Conservation (phyloP, 2,329 filamentous ascomycete genomes). For the Colletotrichum lentis region DNA sequence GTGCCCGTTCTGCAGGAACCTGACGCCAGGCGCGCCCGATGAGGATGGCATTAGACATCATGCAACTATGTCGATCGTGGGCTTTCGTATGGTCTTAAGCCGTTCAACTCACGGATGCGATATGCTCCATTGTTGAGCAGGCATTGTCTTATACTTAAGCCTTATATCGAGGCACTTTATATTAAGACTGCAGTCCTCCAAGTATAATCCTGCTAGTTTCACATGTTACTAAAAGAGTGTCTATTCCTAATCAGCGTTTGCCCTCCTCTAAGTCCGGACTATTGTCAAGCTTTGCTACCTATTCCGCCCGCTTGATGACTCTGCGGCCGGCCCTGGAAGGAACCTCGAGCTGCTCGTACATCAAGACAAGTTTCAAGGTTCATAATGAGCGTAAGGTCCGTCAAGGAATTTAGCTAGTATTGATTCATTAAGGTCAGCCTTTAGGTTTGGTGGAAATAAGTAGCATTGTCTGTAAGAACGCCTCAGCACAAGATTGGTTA, state of each 20-base stretch:
- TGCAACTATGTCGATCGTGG: background rate
- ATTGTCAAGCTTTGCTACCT: conserved; percentile 10
- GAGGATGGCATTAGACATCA: background rate
- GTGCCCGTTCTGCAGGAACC: background rate
- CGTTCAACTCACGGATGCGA: background rate
- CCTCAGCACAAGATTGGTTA: background rate
- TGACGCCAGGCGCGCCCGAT: background rate
- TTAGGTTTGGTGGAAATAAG: background rate
- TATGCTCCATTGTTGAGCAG: background rate
- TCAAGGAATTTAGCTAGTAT: too few species aligned
- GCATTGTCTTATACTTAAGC: background rate
- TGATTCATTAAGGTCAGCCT: background rate
- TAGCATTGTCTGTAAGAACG: rapidly evolving
- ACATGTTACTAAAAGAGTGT: background rate
- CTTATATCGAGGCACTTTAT: background rate
- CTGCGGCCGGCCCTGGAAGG: background rate
- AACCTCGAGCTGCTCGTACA: background rate
- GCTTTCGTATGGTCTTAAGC: background rate
- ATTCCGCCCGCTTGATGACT: conserved; percentile 3
- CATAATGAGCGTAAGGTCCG: too few species aligned
- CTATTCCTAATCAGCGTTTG: conserved; percentile 5
- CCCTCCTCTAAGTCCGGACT: background rate
- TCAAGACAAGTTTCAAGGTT: background rate
- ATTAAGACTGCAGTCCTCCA: background rate
- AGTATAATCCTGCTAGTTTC: background rate